Percentiles rank a stretch among this genome's conserved stretches.
These are phyloP conservation scores for Pythium pyrilobum DNA, from an alignment of 352 stramenopile species.

Conservation along the genomic window DNA sequence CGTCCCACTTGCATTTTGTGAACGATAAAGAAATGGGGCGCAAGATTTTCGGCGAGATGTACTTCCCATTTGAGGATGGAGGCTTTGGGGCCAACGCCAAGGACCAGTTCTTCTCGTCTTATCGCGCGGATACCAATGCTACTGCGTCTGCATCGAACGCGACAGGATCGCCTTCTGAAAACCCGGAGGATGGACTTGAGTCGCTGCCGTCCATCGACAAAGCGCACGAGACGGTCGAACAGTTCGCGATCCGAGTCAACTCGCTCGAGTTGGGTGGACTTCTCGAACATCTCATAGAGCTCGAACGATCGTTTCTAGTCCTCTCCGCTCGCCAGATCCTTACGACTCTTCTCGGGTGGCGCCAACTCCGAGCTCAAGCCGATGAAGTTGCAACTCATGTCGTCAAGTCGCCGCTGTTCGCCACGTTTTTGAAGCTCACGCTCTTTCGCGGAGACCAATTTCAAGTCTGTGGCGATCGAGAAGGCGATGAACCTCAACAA, in stretches of 20 bases:
- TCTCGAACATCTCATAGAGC: constrained; percentile 5
- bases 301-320: constrained; percentile 13
- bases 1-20: constrained; percentile 11
- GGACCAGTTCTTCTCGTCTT: constrained; percentile 22
- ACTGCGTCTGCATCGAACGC: no score
- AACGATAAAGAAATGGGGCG: constrained; percentile 81
- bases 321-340: constrained; percentile 11
- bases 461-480: not conserved
- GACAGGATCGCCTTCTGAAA: no score
- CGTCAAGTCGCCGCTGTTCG: constrained; percentile 16
- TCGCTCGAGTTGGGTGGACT: constrained; percentile 8
- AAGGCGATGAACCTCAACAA: not conserved
- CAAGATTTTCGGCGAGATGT: constrained; percentile 84
- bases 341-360: not conserved
- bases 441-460: constrained; percentile 56
- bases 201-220: no score
- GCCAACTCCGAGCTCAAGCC: not conserved
- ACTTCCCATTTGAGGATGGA: constrained; percentile 81
- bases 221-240: not conserved
- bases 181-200: no score
- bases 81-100: constrained; percentile 56
- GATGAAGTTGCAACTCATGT: not conserved
- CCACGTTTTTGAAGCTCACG: constrained; percentile 42
- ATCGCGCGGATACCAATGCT: constrained; percentile 4
- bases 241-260: constrained; percentile 1